Percentiles rank a stretch among this genome's conserved stretches.
Conservation (phyloP, 331 rosid species). For the Rhamnella rubrinervis region DNA sequence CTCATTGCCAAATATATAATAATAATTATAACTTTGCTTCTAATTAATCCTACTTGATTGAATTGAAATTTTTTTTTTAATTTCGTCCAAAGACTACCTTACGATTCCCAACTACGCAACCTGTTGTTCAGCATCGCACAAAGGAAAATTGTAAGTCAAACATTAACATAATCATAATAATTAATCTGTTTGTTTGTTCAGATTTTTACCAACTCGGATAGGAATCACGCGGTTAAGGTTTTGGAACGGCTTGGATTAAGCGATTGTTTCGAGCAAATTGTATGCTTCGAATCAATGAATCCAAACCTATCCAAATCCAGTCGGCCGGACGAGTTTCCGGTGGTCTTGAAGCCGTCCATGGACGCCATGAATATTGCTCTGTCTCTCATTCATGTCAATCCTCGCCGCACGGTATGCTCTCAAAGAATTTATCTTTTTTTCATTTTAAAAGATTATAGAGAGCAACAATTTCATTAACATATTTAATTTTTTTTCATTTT, state of each 20-base stretch:
- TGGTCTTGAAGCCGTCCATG: constrained; percentile 72
- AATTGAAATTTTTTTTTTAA: constrained; percentile 20
- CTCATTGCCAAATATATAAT: not conserved
- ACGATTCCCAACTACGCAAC: constrained; percentile 59
- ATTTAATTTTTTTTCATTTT: no score
- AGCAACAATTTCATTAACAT: not conserved
- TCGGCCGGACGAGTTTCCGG: constrained; percentile 67
- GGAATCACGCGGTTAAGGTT: constrained; percentile 62
- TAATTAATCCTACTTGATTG: not conserved
- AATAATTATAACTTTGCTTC: not conserved
- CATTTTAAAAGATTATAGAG: not conserved
- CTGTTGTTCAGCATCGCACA: constrained; percentile 56
- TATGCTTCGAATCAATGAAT: constrained; percentile 87
- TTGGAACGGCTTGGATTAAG: constrained; percentile 55
- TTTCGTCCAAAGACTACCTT: constrained; percentile 84
- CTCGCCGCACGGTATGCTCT: constrained; percentile 63
- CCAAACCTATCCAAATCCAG: constrained; percentile 58
- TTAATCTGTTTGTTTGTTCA: not conserved
- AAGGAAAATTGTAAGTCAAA: constrained; percentile 55
- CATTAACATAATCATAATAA: not conserved
- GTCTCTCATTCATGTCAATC: constrained; percentile 54
- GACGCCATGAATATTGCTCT: constrained; percentile 64
- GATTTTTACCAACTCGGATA: constrained; percentile 87
- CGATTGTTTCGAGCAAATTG: constrained; percentile 68
- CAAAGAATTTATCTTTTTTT: not conserved